Evolutionary conservation across 805 yeast genomes (phyloP).

Genomic region (Soucietia sequanensis): DNA sequence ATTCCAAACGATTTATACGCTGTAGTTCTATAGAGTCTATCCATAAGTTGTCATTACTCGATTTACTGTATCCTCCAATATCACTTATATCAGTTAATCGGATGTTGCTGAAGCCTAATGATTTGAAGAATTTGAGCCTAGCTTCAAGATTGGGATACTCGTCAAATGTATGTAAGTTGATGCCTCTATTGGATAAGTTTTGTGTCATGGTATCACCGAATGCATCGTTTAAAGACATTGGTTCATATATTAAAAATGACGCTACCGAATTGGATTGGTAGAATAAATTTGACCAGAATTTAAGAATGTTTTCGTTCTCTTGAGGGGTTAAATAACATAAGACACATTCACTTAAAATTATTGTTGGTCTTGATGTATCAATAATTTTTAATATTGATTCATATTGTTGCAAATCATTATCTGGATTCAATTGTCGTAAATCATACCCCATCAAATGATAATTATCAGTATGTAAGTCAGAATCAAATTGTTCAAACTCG

Average conservation of each 20-base stretch:
- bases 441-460: slow-evolving; percentile 60
- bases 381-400: slow-evolving; percentile 17
- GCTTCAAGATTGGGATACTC: slow-evolving; percentile 46
- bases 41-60: slow-evolving; percentile 38
- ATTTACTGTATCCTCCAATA: slow-evolving; percentile 36
- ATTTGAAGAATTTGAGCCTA: slow-evolving; percentile 20
- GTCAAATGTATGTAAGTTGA: slow-evolving; percentile 56
- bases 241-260: slow-evolving; percentile 61
- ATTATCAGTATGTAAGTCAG: slow-evolving; percentile 32
- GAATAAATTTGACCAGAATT: slow-evolving; percentile 37
- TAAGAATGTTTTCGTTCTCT: slow-evolving; percentile 45
- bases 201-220: slow-evolving; percentile 70
- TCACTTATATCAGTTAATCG: slow-evolving; percentile 47
- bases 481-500: slow-evolving; percentile 20
- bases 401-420: not conserved
- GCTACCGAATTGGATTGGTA: slow-evolving; percentile 10
- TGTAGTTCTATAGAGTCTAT: slow-evolving; percentile 34
- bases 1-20: slow-evolving; percentile 54
- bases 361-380: slow-evolving; percentile 47
- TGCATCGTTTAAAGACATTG: slow-evolving; percentile 58
- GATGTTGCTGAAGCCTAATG: slow-evolving; percentile 16
- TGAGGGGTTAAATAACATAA: slow-evolving; percentile 63
- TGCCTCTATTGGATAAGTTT: slow-evolving; percentile 60
- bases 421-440: slow-evolving; percentile 36
- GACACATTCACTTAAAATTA: slow-evolving; percentile 73